A percentile compares a stretch with the other conserved stretches of the same genome.
Conservation (phyloP, 306 rosid species). For the Heteromeles arbutifolia region DNA sequence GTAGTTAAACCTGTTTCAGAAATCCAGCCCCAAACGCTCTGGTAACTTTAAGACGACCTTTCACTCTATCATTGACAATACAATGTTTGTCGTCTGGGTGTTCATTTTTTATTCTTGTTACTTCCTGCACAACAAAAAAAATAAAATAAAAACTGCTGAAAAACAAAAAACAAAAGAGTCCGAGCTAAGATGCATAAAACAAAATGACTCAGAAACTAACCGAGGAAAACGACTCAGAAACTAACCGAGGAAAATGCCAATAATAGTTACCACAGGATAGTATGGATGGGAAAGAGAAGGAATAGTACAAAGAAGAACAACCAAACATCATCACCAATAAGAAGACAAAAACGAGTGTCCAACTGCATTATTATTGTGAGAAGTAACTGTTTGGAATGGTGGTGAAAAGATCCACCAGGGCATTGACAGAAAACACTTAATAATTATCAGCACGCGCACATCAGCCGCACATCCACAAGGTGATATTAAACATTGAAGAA, state of each 20-base stretch:
- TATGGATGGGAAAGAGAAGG: background rate
- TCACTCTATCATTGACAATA: conserved; percentile 86
- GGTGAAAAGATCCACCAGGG: background rate
- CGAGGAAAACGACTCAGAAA: background rate
- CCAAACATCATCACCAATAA: conserved; percentile 1
- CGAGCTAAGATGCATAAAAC: conserved; percentile 1
- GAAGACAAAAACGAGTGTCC: background rate
- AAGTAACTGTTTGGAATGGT: background rate
- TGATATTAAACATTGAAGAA: background rate
- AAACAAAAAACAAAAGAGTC: background rate
- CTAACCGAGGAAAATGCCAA: background rate
- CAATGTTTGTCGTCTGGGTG: conserved; percentile 91
- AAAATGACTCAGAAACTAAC: conserved; percentile 3
- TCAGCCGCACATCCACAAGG: background rate
- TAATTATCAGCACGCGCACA: background rate
- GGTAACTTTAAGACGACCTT: conserved; percentile 95
- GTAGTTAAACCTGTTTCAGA: conserved; percentile 73
- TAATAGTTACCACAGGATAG: background rate
- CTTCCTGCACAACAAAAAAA: conserved; percentile 55
- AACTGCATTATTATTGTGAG: background rate
- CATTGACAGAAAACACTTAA: background rate
- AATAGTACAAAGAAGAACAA: conserved; percentile 3
- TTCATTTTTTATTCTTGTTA: conserved; percentile 78
- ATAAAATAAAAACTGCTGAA: conserved; percentile 8
- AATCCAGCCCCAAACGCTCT: conserved; percentile 98